Evolutionary conservation across 2,329 filamentous ascomycete species (phyloP), one percentile per base, ranked within the genome.

Genomic region (Pseudopyricularia cyperi): DNA sequence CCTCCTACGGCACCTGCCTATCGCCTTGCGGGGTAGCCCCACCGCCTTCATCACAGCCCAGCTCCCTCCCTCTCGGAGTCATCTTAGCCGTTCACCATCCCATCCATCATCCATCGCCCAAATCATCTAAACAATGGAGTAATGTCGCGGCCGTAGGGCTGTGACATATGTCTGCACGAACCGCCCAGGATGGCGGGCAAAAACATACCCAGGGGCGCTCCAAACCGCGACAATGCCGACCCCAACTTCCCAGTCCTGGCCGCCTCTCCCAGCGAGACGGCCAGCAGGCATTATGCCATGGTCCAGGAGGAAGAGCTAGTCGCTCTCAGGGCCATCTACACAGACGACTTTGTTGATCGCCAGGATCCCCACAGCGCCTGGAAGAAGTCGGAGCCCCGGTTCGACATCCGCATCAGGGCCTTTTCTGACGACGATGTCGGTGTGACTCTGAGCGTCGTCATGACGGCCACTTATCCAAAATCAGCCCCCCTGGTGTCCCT

Each of bases 401-500:
- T 97, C 65, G 87, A 87, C 58, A 82, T 97, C 51, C 80, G 77
- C 51, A 75, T 97, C 56, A 88, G 80, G 61, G 78, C 88, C 9
- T 81, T 81, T 4, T 83, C 81, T 0, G 85, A 93, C 61, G 75
- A 81, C 35, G 83, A 89, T 48, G 77, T 89, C 55, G 76, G 75
- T 26, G 73, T 89, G 37, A 81, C 80, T 2, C 69, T 97, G n/a
- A 76, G 79, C 48, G 88, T 94, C 51, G 83, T 87, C 52, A 72
- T 97, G 57, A 93, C 89, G 8, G 86, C 89, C 7, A 95, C 90
- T 1, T 97, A 97, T 64, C 93, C 91, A 4, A 95, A 88, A 63
- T 86, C 89, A 1, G 71, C 82, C 2, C 90, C 90, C 1, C 70
- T 88, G 11, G 68, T 95, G 14, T 80, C 76, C 4, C 63, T 94